Conservation (phyloP, 2,329 filamentous ascomycete genomes). For the Cordyceps militaris region DNA sequence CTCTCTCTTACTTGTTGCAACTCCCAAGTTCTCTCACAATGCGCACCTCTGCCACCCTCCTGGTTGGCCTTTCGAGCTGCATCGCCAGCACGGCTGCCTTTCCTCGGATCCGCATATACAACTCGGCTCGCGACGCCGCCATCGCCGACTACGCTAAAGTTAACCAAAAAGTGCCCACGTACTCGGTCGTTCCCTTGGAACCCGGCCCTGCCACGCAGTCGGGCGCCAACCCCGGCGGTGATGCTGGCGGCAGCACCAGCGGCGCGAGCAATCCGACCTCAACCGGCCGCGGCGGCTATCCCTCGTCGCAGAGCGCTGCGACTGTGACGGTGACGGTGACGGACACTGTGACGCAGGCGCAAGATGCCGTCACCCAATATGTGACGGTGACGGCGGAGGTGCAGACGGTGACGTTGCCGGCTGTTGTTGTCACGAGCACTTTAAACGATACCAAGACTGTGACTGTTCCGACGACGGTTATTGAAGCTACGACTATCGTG, state of each 20-base stretch:
- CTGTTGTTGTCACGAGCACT: background rate
- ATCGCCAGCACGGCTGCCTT: constrained; percentile 22
- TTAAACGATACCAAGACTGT: background rate
- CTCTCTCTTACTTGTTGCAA: background rate
- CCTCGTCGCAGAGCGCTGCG: constrained; percentile 9
- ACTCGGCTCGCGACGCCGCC: constrained; percentile 4
- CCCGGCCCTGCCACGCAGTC: constrained; percentile 18
- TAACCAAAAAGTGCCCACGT: constrained; percentile 24
- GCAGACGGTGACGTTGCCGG: constrained; percentile 15
- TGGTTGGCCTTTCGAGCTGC: constrained; percentile 25
- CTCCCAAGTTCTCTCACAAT: constrained; percentile 17
- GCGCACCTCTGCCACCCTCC: constrained; percentile 24
- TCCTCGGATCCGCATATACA: constrained; percentile 21
- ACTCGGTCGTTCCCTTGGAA: constrained; percentile 34
- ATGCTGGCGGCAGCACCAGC: constrained; percentile 18
- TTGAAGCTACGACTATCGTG: background rate
- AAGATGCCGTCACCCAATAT: constrained; percentile 22
- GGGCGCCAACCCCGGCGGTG: constrained; percentile 11
- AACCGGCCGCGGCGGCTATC: constrained; percentile 5
- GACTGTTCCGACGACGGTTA: background rate
- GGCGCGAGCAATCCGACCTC: constrained; percentile 11
- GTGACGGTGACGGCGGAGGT: constrained; percentile 19
- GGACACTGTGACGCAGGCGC: constrained; percentile 30
- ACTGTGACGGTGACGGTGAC: constrained; percentile 11
- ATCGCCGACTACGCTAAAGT: background rate